These are phyloP conservation scores for Clarireedia sp. DNA, from an alignment of 2,329 filamentous ascomycete genomes.

Conservation along the genomic window DNA sequence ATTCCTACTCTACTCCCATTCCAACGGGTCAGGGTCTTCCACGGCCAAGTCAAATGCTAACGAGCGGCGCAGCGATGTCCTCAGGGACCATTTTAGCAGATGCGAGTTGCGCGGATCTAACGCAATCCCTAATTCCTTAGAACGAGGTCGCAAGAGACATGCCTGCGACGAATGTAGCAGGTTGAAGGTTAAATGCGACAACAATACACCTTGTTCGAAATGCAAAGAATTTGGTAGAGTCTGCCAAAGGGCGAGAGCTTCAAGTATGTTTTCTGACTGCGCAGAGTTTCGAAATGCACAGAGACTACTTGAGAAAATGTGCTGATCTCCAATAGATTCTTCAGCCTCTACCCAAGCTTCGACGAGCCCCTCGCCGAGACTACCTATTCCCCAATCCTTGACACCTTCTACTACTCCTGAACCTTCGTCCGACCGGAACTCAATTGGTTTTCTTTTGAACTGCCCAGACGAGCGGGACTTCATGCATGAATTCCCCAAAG, in stretches of 20 bases:
- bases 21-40: too few relatives aligned
- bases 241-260: slow-evolving; percentile 24
- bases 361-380: slow-evolving; percentile 17
- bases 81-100: slow-evolving; percentile 29
- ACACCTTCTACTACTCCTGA: slow-evolving; percentile 21
- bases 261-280: slow-evolving; percentile 16
- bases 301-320: not conserved
- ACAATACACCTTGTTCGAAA: slow-evolving; percentile 27
- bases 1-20: not conserved
- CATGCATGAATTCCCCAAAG: slow-evolving; percentile 25
- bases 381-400: slow-evolving; percentile 6
- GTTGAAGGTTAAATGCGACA: slow-evolving; percentile 30
- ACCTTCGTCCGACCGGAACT: slow-evolving; percentile 25
- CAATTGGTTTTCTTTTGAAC: slow-evolving; percentile 29
- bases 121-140: slow-evolving; percentile 27
- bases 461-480: slow-evolving; percentile 25
- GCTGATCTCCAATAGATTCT: slow-evolving; percentile 4
- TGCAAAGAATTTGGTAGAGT: slow-evolving; percentile 28
- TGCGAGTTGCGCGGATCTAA: slow-evolving; percentile 25
- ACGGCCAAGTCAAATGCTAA: not conserved
- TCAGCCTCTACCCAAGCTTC: slow-evolving; percentile 10
- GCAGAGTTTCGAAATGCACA: not conserved
- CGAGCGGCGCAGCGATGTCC: slow-evolving; percentile 24
- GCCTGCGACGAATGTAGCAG: slow-evolving; percentile 29
- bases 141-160: slow-evolving; percentile 29